Conservation (phyloP, 2,329 filamentous ascomycete genomes). For the Fusarium burgessii region DNA sequence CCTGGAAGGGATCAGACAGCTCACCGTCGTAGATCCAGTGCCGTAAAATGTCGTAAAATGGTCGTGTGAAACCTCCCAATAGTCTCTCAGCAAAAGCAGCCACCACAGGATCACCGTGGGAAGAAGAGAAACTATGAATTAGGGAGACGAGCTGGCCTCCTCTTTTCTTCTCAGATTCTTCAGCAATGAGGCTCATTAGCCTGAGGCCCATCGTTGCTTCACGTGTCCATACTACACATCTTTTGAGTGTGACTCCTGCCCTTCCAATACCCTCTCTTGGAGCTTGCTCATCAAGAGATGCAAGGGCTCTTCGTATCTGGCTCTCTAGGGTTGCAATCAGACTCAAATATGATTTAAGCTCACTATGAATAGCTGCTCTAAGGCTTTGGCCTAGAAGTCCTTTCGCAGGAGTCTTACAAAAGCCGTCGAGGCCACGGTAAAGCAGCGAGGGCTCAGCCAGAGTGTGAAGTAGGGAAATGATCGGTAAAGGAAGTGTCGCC, state of each 20-base stretch:
- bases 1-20: slow-evolving; percentile 92
- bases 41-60: slow-evolving; percentile 95
- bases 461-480: slow-evolving; percentile 88
- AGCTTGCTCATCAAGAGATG: slow-evolving; percentile 75
- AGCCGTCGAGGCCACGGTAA: slow-evolving; percentile 82
- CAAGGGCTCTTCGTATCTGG: slow-evolving; percentile 86
- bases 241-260: slow-evolving; percentile 90
- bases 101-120: slow-evolving; percentile 95
- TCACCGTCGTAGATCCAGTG: slow-evolving; percentile 99
- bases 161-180: slow-evolving; percentile 84
- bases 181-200: slow-evolving; percentile 92
- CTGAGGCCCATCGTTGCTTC: slow-evolving; percentile 96
- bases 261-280: slow-evolving; percentile 81
- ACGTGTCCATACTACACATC: slow-evolving; percentile 96
- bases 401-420: slow-evolving; percentile 83
- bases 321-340: slow-evolving; percentile 92
- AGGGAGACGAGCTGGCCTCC: slow-evolving; percentile 94
- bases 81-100: slow-evolving; percentile 92
- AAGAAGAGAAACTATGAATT: slow-evolving; percentile 92
- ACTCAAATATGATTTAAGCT: slow-evolving; percentile 89
- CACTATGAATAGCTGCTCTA: slow-evolving; percentile 83
- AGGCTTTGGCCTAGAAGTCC: slow-evolving; percentile 94
- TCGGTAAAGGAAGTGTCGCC: slow-evolving; percentile 80
- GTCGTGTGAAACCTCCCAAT: slow-evolving; percentile 85
- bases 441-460: slow-evolving; percentile 94